Evolutionary conservation across 805 yeast species (phyloP).

Genomic region (Candida ascalaphidarum): DNA sequence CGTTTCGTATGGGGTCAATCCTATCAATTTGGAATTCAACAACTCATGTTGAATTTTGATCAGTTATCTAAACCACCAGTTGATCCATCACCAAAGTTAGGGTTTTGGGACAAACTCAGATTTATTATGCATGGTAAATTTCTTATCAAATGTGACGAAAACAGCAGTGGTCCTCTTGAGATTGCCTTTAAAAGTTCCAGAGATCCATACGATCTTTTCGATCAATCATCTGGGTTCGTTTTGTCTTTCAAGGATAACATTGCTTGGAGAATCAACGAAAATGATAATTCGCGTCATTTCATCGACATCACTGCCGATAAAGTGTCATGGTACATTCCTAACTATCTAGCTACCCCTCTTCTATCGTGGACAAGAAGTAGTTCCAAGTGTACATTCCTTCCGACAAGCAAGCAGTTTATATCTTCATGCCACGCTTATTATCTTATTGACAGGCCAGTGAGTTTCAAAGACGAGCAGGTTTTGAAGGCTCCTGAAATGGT

Average conservation of each 20-base stretch:
- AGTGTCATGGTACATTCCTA: slow-evolving; percentile 68
- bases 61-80: slow-evolving; percentile 83
- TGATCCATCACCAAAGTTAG: slow-evolving; percentile 78
- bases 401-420: slow-evolving; percentile 34
- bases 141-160: slow-evolving; percentile 39
- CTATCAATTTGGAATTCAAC: slow-evolving; percentile 77
- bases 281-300: slow-evolving; percentile 62
- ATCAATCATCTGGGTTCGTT: slow-evolving; percentile 66
- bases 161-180: slow-evolving; percentile 35
- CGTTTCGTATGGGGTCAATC: slow-evolving; percentile 80
- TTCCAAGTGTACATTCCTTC: slow-evolving; percentile 34
- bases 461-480: too few species aligned
- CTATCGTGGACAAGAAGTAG: slow-evolving; percentile 54
- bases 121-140: slow-evolving; percentile 68
- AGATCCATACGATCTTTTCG: slow-evolving; percentile 69
- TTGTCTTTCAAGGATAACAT: slow-evolving; percentile 63
- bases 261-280: slow-evolving; percentile 49
- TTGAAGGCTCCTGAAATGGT: slow-evolving; percentile 8
- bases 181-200: slow-evolving; percentile 65
- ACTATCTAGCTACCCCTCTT: slow-evolving; percentile 45
- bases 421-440: slow-evolving; percentile 43
- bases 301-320: slow-evolving; percentile 54
- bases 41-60: slow-evolving; percentile 68
- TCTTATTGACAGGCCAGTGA: slow-evolving; percentile 26
- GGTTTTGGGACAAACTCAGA: slow-evolving; percentile 89